phyloP scores from a whole-genome alignment of 2,329 filamentous ascomycete genomes.

The Clarireedia paspali region DNA sequence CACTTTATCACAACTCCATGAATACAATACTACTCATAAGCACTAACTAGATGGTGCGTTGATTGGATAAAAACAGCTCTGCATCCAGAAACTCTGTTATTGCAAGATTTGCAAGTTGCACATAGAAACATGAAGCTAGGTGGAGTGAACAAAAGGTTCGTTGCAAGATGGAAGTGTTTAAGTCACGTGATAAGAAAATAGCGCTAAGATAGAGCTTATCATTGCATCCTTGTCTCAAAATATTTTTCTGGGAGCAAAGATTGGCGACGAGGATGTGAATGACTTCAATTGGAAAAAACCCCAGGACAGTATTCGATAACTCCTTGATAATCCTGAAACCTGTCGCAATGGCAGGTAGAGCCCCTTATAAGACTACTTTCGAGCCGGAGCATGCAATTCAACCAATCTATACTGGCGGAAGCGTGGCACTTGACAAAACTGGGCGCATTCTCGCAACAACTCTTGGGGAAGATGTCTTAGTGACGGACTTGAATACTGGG shows the following conservation, averaged over 20 bases:
- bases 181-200: not conserved
- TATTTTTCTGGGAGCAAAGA: conserved; percentile 10
- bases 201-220: conserved; percentile 22
- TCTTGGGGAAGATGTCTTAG: conserved; percentile 82
- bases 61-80: too few species aligned
- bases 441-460: conserved; percentile 80
- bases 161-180: not conserved
- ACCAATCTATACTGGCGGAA: conserved; percentile 89
- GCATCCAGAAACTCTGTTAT: too few species aligned
- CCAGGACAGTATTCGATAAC: too few species aligned
- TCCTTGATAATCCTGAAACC: too few species aligned
- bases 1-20: too few species aligned
- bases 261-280: not conserved
- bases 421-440: conserved; percentile 72
- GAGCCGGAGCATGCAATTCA: conserved; percentile 75
- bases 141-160: not conserved
- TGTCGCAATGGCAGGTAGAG: conserved; percentile 49
- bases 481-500: conserved; percentile 79
- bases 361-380: conserved; percentile 78
- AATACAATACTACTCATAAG: too few species aligned
- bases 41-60: too few species aligned
- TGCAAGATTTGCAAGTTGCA: too few species aligned
- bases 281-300: not conserved
- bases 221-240: conserved; percentile 12
- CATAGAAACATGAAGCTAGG: too few species aligned